A percentile compares a stretch with the other conserved stretches of the same genome.
phyloP scores from a whole-genome alignment of 2,329 filamentous ascomycete species.

The Botrytis porri region DNA sequence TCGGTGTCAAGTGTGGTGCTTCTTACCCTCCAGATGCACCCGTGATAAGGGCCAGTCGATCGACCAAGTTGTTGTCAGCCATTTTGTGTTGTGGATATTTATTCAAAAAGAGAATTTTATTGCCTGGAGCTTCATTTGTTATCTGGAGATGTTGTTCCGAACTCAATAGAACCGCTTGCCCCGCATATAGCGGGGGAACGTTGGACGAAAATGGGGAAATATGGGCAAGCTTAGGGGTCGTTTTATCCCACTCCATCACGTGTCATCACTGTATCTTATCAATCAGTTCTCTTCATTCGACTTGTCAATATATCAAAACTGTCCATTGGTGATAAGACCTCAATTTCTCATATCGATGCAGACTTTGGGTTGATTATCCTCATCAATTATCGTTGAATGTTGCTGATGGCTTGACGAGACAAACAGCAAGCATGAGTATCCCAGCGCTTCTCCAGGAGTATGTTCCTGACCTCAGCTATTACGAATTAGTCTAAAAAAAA shows the following conservation, averaged over 20 bases:
- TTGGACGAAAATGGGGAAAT: not conserved
- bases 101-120: too few relatives aligned
- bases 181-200: not conserved
- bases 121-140: not conserved
- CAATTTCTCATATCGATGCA: not conserved
- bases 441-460: slow-evolving; percentile 20
- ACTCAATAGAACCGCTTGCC: not conserved
- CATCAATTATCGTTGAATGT: not conserved
- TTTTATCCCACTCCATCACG: not conserved
- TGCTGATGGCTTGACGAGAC: not conserved
- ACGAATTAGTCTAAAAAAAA: slow-evolving; percentile 57
- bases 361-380: not conserved
- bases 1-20: not conserved
- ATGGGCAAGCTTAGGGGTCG: not conserved
- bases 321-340: not conserved
- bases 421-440: slow-evolving; percentile 22
- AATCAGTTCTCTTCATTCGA: not conserved
- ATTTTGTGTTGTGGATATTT: not conserved
- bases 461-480: slow-evolving; percentile 33
- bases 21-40: slow-evolving; percentile 59
- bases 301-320: not conserved
- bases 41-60: slow-evolving; percentile 56
- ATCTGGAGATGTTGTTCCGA: not conserved
- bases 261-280: not conserved
- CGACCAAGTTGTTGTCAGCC: slow-evolving; percentile 46